Evolutionary conservation across 2,329 filamentous ascomycete species (phyloP), one percentile per base, ranked within the genome.

Genomic region (Exophiala phaeomuriformis): DNA sequence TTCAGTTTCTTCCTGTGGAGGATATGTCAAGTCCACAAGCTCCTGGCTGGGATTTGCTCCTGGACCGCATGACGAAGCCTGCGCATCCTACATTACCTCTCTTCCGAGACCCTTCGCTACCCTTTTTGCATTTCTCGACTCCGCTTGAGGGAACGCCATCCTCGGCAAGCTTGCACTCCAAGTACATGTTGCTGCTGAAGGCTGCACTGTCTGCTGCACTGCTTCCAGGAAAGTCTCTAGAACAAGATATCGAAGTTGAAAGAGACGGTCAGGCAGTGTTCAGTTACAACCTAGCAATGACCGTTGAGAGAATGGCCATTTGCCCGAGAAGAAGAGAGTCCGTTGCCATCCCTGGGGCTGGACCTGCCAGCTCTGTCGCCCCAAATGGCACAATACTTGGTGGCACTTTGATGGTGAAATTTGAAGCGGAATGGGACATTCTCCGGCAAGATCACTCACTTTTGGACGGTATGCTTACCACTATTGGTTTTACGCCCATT

Each of bases 241-340:
- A 56, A 9, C 49, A 57, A 4, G 37, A 52, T 8, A 12, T 57
- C 9, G 52, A 39, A 6, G 48, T 63, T 3, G 56, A 56, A 50
- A 37, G 47, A 42, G 46, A 57, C 9, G 55, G 57, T 28, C 40
- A 52, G 35, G 50, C 52, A 6, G 69, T 70, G 0, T 75, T 82
- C 43, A 80, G 77, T 64, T 81, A 82, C 64, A 82, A 82, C 55
- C 69, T 82, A 2, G 78, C 75, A 6, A 77, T 82, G 73, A 82
- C 78, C 0, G 72, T 70, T 2, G 65, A 69, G 1, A 71, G 68
- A 5, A 80, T 82, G 76, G 72, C 76, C 49, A 74, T 82, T 19
- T 71, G 75, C 35, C 78, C 78, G 2, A 68, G 79, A 51, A 67
- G 68, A 37, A 69, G 65, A 19, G 77, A 79, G 60, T 71, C 70